phyloP scores from a whole-genome alignment of 306 rosid genomes.

The Cucumis melo region DNA sequence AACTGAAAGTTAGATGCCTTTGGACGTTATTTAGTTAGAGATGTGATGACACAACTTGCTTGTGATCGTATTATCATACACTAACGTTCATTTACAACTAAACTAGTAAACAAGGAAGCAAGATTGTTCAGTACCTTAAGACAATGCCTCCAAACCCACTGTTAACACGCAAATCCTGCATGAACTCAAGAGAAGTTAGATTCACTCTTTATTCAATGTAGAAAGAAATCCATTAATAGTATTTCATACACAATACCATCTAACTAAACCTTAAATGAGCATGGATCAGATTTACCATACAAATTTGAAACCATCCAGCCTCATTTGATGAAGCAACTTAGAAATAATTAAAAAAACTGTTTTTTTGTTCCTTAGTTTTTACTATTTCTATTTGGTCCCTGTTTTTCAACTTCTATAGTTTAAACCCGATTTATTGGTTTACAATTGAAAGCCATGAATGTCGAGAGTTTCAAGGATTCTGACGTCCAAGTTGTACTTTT shows the following conservation, averaged over 20 bases:
- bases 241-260: not conserved
- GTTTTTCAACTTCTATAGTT: not conserved
- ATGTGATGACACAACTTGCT: not conserved
- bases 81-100: not conserved
- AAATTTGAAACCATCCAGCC: not conserved
- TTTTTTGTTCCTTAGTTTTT: not conserved
- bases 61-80: not conserved
- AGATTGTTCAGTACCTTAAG: constrained; percentile 43
- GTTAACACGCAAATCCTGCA: constrained; percentile 90
- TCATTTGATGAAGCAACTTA: not conserved
- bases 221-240: not conserved
- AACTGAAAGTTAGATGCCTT: no score
- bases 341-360: not conserved
- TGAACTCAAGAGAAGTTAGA: constrained; percentile 18
- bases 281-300: not conserved
- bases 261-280: not conserved
- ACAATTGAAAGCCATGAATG: not conserved
- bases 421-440: not conserved
- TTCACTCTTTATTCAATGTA: not conserved
- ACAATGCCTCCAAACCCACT: constrained; percentile 90
- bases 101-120: not conserved
- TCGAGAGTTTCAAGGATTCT: not conserved
- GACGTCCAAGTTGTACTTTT: not conserved
- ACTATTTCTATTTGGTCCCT: not conserved
- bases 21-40: not conserved